Conservation (phyloP, 148 eudicot genomes). For the Agrostemma githago region DNA sequence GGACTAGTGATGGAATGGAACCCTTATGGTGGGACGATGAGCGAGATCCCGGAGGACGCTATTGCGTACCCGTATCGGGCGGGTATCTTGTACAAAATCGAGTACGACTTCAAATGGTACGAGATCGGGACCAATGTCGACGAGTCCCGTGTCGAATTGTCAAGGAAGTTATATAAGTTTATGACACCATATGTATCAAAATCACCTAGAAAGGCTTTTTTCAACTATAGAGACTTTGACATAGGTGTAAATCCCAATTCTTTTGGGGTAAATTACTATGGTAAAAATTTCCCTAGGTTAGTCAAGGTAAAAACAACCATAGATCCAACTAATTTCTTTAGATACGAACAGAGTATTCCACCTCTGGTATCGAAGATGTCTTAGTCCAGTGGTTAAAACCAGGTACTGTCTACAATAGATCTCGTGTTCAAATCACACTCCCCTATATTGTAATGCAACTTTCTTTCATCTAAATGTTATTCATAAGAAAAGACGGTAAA, state of each 20-base stretch:
- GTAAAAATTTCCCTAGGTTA: constrained; percentile 1
- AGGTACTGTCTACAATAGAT: too few species aligned
- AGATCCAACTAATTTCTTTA: constrained; percentile 8
- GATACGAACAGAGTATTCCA: constrained; percentile 14
- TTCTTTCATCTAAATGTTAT: too few species aligned
- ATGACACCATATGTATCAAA: constrained; percentile 16
- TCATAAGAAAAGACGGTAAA: too few species aligned
- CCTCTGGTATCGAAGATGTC: neutral
- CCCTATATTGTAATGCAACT: too few species aligned
- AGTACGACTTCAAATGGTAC: constrained; percentile 24
- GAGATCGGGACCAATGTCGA: constrained; percentile 8
- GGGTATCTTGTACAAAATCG: constrained; percentile 22
- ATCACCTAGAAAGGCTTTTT: constrained; percentile 7
- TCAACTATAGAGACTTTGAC: constrained; percentile 15
- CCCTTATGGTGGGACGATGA: constrained; percentile 23
- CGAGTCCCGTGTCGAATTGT: constrained; percentile 9
- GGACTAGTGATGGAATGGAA: constrained; percentile 26
- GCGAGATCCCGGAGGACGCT: constrained; percentile 13
- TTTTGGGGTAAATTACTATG: constrained; percentile 11
- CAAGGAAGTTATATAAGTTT: constrained; percentile 12
- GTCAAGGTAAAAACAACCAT: neutral
- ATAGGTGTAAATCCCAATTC: neutral
- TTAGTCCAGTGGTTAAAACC: too few species aligned
- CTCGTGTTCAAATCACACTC: too few species aligned
- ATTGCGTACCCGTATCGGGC: constrained; percentile 11